Evolutionary conservation across 2,329 filamentous ascomycete species (phyloP).

Genomic region (Colletotrichum tofieldiae): DNA sequence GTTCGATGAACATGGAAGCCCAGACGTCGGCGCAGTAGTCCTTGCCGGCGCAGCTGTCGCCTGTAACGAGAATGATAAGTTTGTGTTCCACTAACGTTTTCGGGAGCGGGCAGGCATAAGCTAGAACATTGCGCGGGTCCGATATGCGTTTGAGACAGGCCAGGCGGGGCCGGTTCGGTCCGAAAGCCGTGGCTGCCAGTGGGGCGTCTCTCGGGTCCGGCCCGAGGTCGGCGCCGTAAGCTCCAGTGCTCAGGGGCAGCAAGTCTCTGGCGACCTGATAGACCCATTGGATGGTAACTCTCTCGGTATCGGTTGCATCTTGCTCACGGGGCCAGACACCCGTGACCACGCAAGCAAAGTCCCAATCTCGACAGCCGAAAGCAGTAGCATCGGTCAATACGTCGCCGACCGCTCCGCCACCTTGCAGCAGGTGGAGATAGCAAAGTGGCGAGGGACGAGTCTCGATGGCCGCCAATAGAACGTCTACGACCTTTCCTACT

Average conservation of each 20-base stretch:
- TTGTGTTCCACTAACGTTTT: slow-evolving; percentile 54
- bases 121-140: slow-evolving; percentile 67
- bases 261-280: slow-evolving; percentile 65
- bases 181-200: slow-evolving; percentile 71
- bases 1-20: slow-evolving; percentile 57
- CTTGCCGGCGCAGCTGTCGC: slow-evolving; percentile 70
- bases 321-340: slow-evolving; percentile 72
- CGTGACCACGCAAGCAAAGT: slow-evolving; percentile 75
- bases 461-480: slow-evolving; percentile 62
- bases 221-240: slow-evolving; percentile 74
- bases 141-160: slow-evolving; percentile 63
- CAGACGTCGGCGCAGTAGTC: slow-evolving; percentile 72
- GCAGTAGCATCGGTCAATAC: slow-evolving; percentile 63
- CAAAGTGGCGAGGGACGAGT: slow-evolving; percentile 67
- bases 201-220: slow-evolving; percentile 71
- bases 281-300: slow-evolving; percentile 66
- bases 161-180: slow-evolving; percentile 66
- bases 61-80: slow-evolving; percentile 72
- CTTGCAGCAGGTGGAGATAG: slow-evolving; percentile 75
- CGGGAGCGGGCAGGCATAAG: slow-evolving; percentile 70
- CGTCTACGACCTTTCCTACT: slow-evolving; percentile 49
- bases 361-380: slow-evolving; percentile 76
- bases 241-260: slow-evolving; percentile 65
- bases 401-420: slow-evolving; percentile 67
- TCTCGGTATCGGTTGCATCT: slow-evolving; percentile 61